Evolutionary conservation across 768 basidiomycete genomes (phyloP), one percentile per base, ranked within the genome.

Genomic region (Collybiopsis confluens): DNA sequence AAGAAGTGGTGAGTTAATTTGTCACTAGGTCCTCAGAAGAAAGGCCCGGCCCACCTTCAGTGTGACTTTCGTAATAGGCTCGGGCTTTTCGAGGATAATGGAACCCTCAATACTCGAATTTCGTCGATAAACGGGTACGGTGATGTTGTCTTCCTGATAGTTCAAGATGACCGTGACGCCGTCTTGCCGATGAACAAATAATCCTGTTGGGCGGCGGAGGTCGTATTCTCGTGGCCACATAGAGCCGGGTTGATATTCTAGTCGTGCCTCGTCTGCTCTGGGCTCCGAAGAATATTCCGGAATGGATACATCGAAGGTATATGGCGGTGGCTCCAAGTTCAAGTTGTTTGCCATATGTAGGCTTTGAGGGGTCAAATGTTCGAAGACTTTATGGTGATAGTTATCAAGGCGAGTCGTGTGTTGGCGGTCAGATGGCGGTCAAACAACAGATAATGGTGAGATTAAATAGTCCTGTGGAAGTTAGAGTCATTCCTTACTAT

Each of bases 231-330:
- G 26, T 5, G 3, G 37, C 37, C 0, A 11, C 24, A 16, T 26
- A 18, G 26, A 38, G 2, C 4, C 10, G 10, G 20, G 50, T 10
- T 35, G 50, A 36, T 35, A 53, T 24, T 35, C 27, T 20, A 53
- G 38, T 24, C 43, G n/a, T 27, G 44, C 26, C 18, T 53, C 52
- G 52, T 45, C 35, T 24, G 26, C 42, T 20, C 42, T 45, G 16
- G 52, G 52, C 35, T 53, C 52, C 6, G 8, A 33, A n/a, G 52
- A 44, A 36, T 53, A 53, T 23, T 35, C 43, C 2, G 52, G 52
- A n/a, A 37, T 27, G 18, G 41, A 33, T 30, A 18, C 23, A n/a
- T 40, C 41, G 23, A 18, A 43, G 1, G 41, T 27, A 7, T 53
- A 53, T 6, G 43, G 35, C 5, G 52, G 52, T 16, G 52, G 52